These are phyloP conservation scores for Immersiporthe knoxdaviesiana DNA, from an alignment of 2,329 filamentous ascomycete genomes.

Conservation along the genomic window DNA sequence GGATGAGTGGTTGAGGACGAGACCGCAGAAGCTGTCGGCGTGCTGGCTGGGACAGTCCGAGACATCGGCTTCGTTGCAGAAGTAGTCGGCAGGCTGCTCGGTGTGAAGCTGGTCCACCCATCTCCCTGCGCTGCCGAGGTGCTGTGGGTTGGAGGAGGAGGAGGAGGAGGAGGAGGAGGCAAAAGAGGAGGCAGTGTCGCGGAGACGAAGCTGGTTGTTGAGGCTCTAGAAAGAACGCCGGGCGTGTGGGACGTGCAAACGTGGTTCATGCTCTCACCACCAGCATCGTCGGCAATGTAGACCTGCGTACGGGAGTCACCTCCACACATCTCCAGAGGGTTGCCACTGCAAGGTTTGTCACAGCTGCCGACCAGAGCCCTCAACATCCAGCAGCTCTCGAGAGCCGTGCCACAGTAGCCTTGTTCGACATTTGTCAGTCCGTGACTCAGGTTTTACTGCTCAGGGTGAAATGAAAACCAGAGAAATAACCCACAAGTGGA, in stretches of 20 bases:
- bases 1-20: neutral
- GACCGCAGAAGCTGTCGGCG: neutral
- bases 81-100: neutral
- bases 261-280: neutral
- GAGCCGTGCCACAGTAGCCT: slow-evolving; percentile 3
- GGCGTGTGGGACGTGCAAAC: neutral
- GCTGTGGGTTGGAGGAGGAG: neutral
- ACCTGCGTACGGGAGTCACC: neutral
- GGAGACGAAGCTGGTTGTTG: neutral
- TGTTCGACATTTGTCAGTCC: neutral
- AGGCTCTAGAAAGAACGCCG: neutral
- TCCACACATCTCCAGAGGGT: neutral
- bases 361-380: neutral
- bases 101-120: neutral
- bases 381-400: neutral
- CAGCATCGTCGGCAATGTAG: neutral
- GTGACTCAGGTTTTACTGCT: neutral
- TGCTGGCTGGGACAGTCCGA: neutral
- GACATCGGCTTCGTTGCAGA: neutral
- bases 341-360: neutral
- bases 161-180: neutral
- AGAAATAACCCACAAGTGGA: neutral
- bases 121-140: neutral
- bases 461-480: neutral
- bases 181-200: neutral